Percentiles rank a stretch among this genome's conserved stretches.
phyloP scores from a whole-genome alignment of 2,329 filamentous ascomycete species.

The Fusarium proliferatum region DNA sequence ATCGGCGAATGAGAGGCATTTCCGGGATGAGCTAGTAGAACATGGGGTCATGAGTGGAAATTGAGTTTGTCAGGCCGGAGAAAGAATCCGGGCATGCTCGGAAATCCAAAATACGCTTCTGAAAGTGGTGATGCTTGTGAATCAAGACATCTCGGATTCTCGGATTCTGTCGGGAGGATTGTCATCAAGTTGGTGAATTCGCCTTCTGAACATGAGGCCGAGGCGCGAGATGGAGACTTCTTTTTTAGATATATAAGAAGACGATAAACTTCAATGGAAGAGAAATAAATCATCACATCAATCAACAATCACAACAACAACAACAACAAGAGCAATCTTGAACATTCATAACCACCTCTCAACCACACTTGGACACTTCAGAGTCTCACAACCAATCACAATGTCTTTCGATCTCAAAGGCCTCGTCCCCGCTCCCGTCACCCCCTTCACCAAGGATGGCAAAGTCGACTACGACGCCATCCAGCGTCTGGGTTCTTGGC shows the following conservation, averaged over 20 bases:
- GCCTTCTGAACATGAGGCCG: conserved; percentile 4
- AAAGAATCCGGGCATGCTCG: background rate
- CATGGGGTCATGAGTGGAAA: background rate
- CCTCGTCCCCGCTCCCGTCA: conserved; percentile 63
- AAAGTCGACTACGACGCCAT: conserved; percentile 63
- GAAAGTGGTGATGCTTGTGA: fast-evolving
- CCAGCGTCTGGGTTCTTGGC: conserved; percentile 64
- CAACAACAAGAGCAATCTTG: background rate
- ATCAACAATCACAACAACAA: background rate
- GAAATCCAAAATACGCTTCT: background rate
- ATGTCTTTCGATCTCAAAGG: conserved; percentile 59
- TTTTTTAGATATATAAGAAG: conserved; percentile 18
- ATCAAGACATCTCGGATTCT: background rate
- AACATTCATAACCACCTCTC: background rate
- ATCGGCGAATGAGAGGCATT: background rate
- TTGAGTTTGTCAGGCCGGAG: background rate
- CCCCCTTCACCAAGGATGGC: conserved; percentile 61
- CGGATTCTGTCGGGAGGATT: conserved; percentile 12
- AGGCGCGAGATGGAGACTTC: background rate
- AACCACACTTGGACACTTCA: background rate
- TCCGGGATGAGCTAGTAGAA: background rate
- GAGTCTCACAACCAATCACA: conserved; percentile 2
- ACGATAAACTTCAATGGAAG: background rate
- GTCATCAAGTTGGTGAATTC: background rate
- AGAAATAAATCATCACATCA: conserved; percentile 8